These are phyloP conservation scores for Erucastrum elatum DNA, from an alignment of 345 rosid genomes.

Conservation along the genomic window DNA sequence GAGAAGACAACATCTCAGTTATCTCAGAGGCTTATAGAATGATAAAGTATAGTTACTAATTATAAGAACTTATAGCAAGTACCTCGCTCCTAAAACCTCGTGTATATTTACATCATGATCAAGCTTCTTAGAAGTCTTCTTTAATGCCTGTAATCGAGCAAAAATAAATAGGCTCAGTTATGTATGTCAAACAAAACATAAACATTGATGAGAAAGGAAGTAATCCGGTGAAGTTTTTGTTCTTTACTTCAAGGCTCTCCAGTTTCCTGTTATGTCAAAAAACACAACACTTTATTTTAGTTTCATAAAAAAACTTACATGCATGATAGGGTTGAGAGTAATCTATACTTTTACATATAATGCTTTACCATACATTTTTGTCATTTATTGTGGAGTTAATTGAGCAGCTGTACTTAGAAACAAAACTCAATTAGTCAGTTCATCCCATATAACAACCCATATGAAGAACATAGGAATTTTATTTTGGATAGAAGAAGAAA, in stretches of 20 bases:
- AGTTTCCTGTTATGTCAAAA: slow-evolving; percentile 59
- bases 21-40: not conserved
- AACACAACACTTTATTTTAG: not conserved
- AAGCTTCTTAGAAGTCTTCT: slow-evolving; percentile 87
- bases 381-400: slow-evolving; percentile 84
- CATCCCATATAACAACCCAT: too few relatives aligned
- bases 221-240: not conserved
- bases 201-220: not conserved
- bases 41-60: slow-evolving; percentile 4
- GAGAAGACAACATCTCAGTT: slow-evolving; percentile 6
- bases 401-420: slow-evolving; percentile 21
- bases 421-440: too few relatives aligned
- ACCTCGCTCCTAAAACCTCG: slow-evolving; percentile 79
- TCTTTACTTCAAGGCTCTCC: slow-evolving; percentile 91
- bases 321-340: not conserved
- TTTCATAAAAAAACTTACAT: not conserved
- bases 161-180: slow-evolving; percentile 13
- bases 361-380: slow-evolving; percentile 62
- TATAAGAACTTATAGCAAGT: slow-evolving; percentile 20
- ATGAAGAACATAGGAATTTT: too few relatives aligned
- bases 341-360: not conserved
- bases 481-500: too few relatives aligned
- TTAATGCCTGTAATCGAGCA: slow-evolving; percentile 60
- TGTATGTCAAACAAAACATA: not conserved
- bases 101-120: slow-evolving; percentile 89